Evolutionary conservation across 148 eudicot genomes (phyloP), one percentile per base, ranked within the genome.

Genomic region (Fagopyrum esculentum): DNA sequence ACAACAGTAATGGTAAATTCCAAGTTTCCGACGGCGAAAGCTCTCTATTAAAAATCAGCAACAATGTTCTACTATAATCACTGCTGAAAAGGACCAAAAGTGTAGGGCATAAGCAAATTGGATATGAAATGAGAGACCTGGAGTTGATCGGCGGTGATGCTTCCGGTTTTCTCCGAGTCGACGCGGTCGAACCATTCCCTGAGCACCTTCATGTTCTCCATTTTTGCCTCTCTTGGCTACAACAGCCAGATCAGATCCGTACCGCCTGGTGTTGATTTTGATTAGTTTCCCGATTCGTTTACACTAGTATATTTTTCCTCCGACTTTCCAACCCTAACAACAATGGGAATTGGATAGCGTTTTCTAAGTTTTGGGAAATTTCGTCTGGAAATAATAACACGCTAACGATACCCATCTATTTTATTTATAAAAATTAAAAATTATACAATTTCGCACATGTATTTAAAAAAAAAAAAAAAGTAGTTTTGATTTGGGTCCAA

Each of bases 121-220:
- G 40, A 57, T 63, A 61, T 47, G 40, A n/a, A 26, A 57, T 22
- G 50, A 61, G 22, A 22, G 75, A 91, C 98, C 93, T 89, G 84
- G 77, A 93, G 98, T 82, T 91, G 98, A 75, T 82, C 56, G 5
- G 96, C 86, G 26, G 96, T 88, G 76, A 93, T 87, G 82, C 77
- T 85, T 47, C 98, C 93, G 61, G 85, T 82, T 78, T 77, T 84
- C 13, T 82, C 88, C 12, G 98, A 86, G 91, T 93, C 98, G 76
- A 93, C 98, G 75, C 96, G 89, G 74, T 86, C 92, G 82, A 93
- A 93, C 98, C 98, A 93, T 60, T 85, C 87, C 71, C 83, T 85
- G 68, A 93, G 84, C 77, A 82, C 82, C 79, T 85, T 86, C 60
- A 64, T 69, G 84, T 84, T 89, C 85, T 84, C 93, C 93, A 89